Evolutionary conservation across 75 land plant genomes (phyloP).

Genomic region (Azolla pinnata): DNA sequence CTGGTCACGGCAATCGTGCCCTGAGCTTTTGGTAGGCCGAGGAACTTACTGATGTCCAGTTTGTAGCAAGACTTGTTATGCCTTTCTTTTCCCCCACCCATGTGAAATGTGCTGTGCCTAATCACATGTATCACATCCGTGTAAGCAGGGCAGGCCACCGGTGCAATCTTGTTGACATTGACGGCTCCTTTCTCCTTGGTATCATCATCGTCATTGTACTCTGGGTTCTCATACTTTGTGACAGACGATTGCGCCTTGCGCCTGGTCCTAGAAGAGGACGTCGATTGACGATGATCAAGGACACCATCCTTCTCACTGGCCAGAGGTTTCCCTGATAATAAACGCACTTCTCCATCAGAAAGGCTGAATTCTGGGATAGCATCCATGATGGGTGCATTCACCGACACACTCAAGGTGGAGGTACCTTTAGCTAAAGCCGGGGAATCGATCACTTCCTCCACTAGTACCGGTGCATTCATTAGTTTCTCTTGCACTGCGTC

Average conservation of each 20-base stretch:
- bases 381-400: slow-evolving; percentile 79
- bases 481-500: too few relatives aligned
- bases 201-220: slow-evolving; percentile 6
- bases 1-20: too few relatives aligned
- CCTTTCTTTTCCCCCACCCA: slow-evolving; percentile 44
- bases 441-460: too few relatives aligned
- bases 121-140: slow-evolving; percentile 94
- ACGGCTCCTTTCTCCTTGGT: slow-evolving; percentile 36
- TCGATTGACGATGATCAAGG: too few relatives aligned
- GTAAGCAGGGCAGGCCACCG: slow-evolving; percentile 39
- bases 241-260: too few relatives aligned
- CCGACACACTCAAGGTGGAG: slow-evolving; percentile 66
- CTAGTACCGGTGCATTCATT: too few relatives aligned
- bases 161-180: slow-evolving; percentile 33
- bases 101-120: slow-evolving; percentile 87
- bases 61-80: background rate
- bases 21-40: background rate
- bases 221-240: too few relatives aligned
- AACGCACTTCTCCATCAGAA: too few relatives aligned
- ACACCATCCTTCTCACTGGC: too few relatives aligned
- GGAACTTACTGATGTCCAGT: background rate
- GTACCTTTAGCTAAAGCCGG: too few relatives aligned
- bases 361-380: slow-evolving; percentile 52
- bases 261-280: too few relatives aligned
- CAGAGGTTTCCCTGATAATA: background rate